phyloP scores from a whole-genome alignment of 176 grass and related monocot genomes.

The Poa pratensis region DNA sequence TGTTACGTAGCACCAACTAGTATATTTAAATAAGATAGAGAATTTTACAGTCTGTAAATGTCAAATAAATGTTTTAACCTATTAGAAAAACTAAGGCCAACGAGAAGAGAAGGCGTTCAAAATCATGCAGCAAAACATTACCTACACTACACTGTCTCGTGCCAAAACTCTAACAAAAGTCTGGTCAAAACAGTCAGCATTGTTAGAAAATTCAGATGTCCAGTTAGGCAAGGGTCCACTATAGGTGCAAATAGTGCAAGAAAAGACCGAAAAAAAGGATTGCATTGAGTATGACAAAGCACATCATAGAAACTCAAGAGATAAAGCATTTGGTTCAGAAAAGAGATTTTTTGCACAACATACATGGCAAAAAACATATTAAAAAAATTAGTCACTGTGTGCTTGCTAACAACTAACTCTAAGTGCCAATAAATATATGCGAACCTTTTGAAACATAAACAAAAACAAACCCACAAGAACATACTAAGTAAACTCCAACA shows the following conservation, averaged over 20 bases:
- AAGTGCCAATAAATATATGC: not conserved
- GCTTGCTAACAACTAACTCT: no score
- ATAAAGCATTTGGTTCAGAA: not conserved
- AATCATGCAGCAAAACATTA: not conserved
- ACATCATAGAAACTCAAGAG: not conserved
- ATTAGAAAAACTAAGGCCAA: not conserved
- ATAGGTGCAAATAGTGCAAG: not conserved
- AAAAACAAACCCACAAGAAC: not conserved
- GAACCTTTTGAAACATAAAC: not conserved
- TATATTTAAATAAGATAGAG: conserved; percentile 8
- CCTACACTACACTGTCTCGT: conserved; percentile 12
- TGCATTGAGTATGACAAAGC: not conserved
- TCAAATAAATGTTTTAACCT: not conserved
- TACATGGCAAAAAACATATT: not conserved
- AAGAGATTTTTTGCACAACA: not conserved
- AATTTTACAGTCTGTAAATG: not conserved
- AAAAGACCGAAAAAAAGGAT: not conserved
- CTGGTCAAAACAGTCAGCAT: not conserved
- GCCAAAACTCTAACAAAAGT: not conserved
- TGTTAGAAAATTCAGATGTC: not conserved
- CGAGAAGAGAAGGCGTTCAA: not conserved
- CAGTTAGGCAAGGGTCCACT: not conserved
- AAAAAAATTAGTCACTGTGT: not conserved
- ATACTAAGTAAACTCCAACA: not conserved
- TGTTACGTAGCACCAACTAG: not conserved